phyloP scores from a whole-genome alignment of 1,284 basidiomycete genomes.

The Malassezia caprae region DNA sequence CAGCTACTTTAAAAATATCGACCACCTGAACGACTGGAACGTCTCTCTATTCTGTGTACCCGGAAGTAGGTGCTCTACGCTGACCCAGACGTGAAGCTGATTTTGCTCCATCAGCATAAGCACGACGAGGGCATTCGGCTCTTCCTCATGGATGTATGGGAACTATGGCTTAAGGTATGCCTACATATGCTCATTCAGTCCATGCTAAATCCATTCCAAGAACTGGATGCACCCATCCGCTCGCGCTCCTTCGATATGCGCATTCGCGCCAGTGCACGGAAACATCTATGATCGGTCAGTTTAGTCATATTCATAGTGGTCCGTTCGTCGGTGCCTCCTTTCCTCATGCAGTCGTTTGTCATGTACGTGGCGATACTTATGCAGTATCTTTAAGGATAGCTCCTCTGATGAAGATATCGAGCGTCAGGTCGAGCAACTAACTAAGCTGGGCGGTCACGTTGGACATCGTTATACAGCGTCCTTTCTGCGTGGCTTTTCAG shows the following conservation, averaged over 20 bases:
- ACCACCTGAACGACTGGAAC: constrained; percentile 40
- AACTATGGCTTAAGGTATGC: constrained; percentile 36
- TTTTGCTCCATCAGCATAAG: constrained; percentile 45
- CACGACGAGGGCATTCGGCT: constrained; percentile 45
- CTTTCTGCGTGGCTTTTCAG: constrained; percentile 16
- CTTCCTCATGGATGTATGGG: constrained; percentile 47
- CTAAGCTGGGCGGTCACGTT: constrained; percentile 3
- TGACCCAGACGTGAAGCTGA: constrained; percentile 36
- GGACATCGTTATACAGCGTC: constrained; percentile 7
- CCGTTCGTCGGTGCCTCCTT: not conserved
- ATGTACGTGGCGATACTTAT: not conserved
- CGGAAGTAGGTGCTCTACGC: constrained; percentile 26
- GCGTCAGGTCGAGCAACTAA: not conserved
- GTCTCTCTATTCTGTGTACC: constrained; percentile 37
- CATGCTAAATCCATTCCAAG: constrained; percentile 42
- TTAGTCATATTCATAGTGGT: constrained; percentile 1
- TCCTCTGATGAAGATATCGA: constrained; percentile 1
- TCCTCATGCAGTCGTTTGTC: constrained; percentile 1
- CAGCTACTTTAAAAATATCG: constrained; percentile 41
- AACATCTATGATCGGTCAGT: constrained; percentile 25
- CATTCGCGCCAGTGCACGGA: constrained; percentile 32
- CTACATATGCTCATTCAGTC: constrained; percentile 16
- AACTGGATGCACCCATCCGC: constrained; percentile 31
- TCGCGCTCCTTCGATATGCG: constrained; percentile 31
- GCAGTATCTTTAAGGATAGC: constrained; percentile 8